These are phyloP conservation scores for Entomortierella chlamydospora DNA, from an alignment of 192 early-diverging fungal species.

Conservation along the genomic window DNA sequence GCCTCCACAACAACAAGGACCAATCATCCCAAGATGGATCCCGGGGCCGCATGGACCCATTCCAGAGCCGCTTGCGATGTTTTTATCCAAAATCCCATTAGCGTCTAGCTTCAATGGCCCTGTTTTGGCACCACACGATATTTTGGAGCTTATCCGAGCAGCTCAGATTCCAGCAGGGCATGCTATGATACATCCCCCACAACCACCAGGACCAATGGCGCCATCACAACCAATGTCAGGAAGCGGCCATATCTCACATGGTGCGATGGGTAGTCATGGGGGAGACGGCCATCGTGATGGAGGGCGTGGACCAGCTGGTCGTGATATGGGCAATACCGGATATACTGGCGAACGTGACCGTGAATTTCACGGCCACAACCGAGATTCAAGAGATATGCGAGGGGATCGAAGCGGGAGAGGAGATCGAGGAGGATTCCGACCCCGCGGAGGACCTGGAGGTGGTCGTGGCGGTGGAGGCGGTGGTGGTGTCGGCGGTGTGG, in stretches of 20 bases:
- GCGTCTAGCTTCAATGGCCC: slow-evolving; percentile 59
- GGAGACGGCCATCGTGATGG: slow-evolving; percentile 29
- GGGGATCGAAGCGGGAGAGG: slow-evolving; percentile 29
- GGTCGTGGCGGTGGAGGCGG: slow-evolving; percentile 25
- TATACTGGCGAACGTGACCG: slow-evolving; percentile 17
- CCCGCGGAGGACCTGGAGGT: slow-evolving; percentile 37
- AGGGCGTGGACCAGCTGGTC: slow-evolving; percentile 5
- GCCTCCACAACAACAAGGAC: slow-evolving; percentile 11
- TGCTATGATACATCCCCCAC: slow-evolving; percentile 44
- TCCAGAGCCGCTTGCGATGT: slow-evolving; percentile 60
- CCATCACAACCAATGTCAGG: not conserved
- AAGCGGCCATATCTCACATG: slow-evolving; percentile 1
- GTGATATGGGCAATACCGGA: slow-evolving; percentile 38
- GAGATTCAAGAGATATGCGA: slow-evolving; percentile 33
- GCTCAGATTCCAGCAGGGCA: slow-evolving; percentile 55
- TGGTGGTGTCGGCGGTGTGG: slow-evolving; percentile 23
- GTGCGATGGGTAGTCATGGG: not conserved
- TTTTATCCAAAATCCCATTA: slow-evolving; percentile 59
- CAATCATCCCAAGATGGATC: slow-evolving; percentile 44
- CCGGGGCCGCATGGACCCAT: slow-evolving; percentile 49
- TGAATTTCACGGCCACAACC: slow-evolving; percentile 28
- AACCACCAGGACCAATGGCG: slow-evolving; percentile 8
- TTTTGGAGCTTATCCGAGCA: slow-evolving; percentile 58
- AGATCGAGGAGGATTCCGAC: slow-evolving; percentile 39
- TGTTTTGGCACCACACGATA: slow-evolving; percentile 47